A percentile compares a stretch with the other conserved stretches of the same genome.
phyloP scores from a whole-genome alignment of 1,284 basidiomycete genomes.

The Apiotrichum porosum region DNA sequence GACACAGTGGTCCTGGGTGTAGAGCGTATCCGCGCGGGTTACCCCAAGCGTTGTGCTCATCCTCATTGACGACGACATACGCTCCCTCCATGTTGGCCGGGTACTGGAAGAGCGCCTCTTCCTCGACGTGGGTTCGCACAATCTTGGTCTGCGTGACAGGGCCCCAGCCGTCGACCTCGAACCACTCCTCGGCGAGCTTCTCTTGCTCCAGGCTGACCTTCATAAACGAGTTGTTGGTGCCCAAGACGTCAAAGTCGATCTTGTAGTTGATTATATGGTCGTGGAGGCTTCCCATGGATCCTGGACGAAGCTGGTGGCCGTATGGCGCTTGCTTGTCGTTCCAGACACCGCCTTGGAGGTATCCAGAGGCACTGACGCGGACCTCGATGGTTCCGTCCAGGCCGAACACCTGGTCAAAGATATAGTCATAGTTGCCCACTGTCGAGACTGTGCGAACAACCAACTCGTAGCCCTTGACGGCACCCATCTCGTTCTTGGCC shows the following conservation, averaged over 20 bases:
- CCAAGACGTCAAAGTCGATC: conserved; percentile 60
- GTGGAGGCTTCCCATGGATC: conserved; percentile 49
- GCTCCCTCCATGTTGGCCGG: conserved; percentile 24
- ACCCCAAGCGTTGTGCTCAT: conserved; percentile 53
- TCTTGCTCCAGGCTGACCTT: conserved; percentile 49
- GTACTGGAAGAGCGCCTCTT: conserved; percentile 15
- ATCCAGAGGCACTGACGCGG: conserved; percentile 61
- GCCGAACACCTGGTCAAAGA: conserved; percentile 62
- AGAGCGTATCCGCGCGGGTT: conserved; percentile 52
- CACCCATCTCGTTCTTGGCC: conserved; percentile 36
- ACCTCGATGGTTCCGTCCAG: conserved; percentile 64
- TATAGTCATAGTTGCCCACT: conserved; percentile 58
- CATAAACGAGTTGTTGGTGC: conserved; percentile 58
- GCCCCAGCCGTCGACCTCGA: conserved; percentile 59
- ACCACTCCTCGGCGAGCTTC: conserved; percentile 55
- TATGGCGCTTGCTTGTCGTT: conserved; percentile 54
- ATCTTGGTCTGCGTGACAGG: conserved; percentile 23
- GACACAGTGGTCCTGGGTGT: conserved; percentile 15
- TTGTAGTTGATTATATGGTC: conserved; percentile 63
- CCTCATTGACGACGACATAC: conserved; percentile 31
- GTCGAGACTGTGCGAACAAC: conserved; percentile 56
- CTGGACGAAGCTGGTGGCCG: conserved; percentile 55
- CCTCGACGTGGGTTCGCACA: conserved; percentile 5
- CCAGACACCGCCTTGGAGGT: conserved; percentile 62
- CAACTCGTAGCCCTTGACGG: conserved; percentile 59